Conservation (phyloP, 1,284 basidiomycete species). For the Irpex rosettiformis region DNA sequence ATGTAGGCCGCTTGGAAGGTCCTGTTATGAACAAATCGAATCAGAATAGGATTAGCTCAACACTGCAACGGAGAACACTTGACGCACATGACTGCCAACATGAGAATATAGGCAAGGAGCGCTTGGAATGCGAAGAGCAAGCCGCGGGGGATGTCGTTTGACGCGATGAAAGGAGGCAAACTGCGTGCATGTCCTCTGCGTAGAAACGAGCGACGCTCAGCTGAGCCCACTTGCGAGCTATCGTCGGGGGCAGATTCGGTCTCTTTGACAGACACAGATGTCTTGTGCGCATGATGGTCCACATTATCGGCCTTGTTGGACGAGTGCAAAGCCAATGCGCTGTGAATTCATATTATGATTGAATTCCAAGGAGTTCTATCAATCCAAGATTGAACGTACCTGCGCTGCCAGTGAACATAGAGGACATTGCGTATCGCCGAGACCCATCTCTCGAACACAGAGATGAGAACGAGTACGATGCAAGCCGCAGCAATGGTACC, state of each 20-base stretch:
- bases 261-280: slow-evolving; percentile 10
- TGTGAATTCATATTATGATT: neutral
- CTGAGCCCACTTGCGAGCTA: slow-evolving; percentile 7
- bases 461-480: slow-evolving; percentile 63
- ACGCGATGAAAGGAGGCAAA: slow-evolving; percentile 53
- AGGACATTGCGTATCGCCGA: slow-evolving; percentile 49
- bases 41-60: slow-evolving; percentile 4
- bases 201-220: slow-evolving; percentile 4
- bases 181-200: slow-evolving; percentile 17
- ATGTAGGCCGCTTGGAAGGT: slow-evolving; percentile 71
- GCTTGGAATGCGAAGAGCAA: slow-evolving; percentile 54
- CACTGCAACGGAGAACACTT: slow-evolving; percentile 1
- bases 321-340: neutral
- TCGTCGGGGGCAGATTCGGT: slow-evolving; percentile 16
- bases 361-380: neutral
- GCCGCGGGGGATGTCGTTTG: slow-evolving; percentile 64
- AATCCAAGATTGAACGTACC: slow-evolving; percentile 37
- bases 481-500: slow-evolving; percentile 75
- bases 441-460: slow-evolving; percentile 67
- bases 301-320: neutral
- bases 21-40: slow-evolving; percentile 40
- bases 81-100: slow-evolving; percentile 72
- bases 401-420: slow-evolving; percentile 55
- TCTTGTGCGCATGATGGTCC: neutral
- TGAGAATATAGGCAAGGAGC: slow-evolving; percentile 54